Conservation (phyloP, 345 rosid genomes). For the Cochlearia excelsa region DNA sequence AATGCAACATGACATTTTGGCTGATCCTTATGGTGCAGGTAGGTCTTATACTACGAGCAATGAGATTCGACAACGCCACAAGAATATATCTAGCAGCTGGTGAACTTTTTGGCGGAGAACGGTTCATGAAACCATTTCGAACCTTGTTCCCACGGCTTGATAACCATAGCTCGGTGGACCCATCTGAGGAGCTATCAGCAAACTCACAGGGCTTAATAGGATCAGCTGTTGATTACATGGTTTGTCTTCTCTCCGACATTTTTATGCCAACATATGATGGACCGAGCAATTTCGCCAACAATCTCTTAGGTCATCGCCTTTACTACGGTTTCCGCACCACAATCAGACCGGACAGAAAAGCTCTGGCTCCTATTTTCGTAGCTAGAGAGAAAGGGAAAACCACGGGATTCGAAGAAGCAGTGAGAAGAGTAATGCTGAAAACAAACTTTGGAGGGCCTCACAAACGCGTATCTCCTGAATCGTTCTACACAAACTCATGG, state of each 20-base stretch:
- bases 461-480: constrained; percentile 78
- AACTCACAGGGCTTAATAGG: constrained; percentile 75
- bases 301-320: constrained; percentile 95
- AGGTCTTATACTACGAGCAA: constrained; percentile 79
- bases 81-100: constrained; percentile 94
- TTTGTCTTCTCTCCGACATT: constrained; percentile 91
- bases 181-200: constrained; percentile 64
- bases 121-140: constrained; percentile 83
- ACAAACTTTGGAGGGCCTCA: constrained; percentile 97
- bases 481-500: constrained; percentile 98
- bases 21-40: constrained; percentile 55
- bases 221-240: constrained; percentile 99
- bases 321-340: constrained; percentile 97
- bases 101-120: constrained; percentile 89
- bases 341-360: constrained; percentile 90
- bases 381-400: constrained; percentile 65
- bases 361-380: constrained; percentile 75
- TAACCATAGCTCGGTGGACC: constrained; percentile 86
- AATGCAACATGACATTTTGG: constrained; percentile 15
- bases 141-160: constrained; percentile 78
- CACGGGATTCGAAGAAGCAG: constrained; percentile 73
- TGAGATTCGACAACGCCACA: constrained; percentile 90
- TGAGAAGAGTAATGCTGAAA: constrained; percentile 72
- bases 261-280: constrained; percentile 99
- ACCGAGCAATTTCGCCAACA: constrained; percentile 99